Evolutionary conservation across 352 stramenopile species (phyloP).

Genomic region (Phytopythium oedochilum): DNA sequence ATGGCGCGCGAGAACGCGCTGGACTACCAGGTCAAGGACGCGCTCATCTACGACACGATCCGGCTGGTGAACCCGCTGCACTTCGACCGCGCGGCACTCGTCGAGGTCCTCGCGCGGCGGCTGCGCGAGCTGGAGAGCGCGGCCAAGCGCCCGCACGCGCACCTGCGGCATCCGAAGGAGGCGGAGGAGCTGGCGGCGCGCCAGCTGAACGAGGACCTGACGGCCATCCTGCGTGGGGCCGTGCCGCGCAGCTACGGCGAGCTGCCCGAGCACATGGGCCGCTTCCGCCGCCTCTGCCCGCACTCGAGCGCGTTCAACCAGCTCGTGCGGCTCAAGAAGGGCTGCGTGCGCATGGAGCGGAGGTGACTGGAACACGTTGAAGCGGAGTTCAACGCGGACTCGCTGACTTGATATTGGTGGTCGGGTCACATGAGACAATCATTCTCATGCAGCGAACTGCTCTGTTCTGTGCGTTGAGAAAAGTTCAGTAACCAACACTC

Average conservation of each 20-base stretch:
- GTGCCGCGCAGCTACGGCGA: slow-evolving; percentile 61
- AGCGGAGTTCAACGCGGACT: background rate
- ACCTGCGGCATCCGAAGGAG: slow-evolving; percentile 47
- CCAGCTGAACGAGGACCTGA: slow-evolving; percentile 71
- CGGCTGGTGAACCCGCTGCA: slow-evolving; percentile 76
- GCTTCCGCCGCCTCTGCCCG: slow-evolving; percentile 55
- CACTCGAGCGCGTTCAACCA: slow-evolving; percentile 70
- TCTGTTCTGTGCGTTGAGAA: too few relatives aligned
- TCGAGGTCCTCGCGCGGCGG: slow-evolving; percentile 57
- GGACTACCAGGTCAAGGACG: slow-evolving; percentile 88
- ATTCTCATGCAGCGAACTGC: too few relatives aligned
- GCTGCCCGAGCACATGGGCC: slow-evolving; percentile 49
- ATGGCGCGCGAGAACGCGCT: slow-evolving; percentile 86
- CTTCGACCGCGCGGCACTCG: slow-evolving; percentile 74
- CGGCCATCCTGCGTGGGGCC: slow-evolving; percentile 47
- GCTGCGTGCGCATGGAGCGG: slow-evolving; percentile 25
- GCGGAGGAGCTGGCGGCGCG: slow-evolving; percentile 35
- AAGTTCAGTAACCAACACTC: too few relatives aligned
- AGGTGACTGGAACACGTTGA: background rate
- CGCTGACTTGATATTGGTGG: slow-evolving; percentile 3
- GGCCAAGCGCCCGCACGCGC: slow-evolving; percentile 49
- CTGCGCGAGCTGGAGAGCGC: slow-evolving; percentile 52
- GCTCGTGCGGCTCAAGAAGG: slow-evolving; percentile 61
- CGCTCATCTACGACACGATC: slow-evolving; percentile 86
- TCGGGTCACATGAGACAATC: background rate